These are phyloP conservation scores for Gardenia jasminoides DNA, from an alignment of 257 asterid species.

Conservation along the genomic window DNA sequence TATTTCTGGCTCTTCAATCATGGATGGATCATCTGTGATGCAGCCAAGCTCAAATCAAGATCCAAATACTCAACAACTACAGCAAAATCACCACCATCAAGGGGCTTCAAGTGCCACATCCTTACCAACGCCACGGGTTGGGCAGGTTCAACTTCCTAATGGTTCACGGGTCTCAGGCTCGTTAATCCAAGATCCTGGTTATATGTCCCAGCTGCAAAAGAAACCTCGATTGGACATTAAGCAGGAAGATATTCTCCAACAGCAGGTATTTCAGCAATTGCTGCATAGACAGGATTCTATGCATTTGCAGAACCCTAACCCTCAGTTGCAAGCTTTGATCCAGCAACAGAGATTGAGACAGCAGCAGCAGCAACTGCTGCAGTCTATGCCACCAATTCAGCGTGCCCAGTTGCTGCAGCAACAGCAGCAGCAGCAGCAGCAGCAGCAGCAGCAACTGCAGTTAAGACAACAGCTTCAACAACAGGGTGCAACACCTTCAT, in stretches of 20 bases:
- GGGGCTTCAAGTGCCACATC: slow-evolving; percentile 85
- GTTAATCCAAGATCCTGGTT: slow-evolving; percentile 61
- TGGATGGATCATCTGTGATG: slow-evolving; percentile 75
- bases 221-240: slow-evolving; percentile 89
- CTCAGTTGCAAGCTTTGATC: slow-evolving; percentile 74
- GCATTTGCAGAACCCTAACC: slow-evolving; percentile 69
- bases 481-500: slow-evolving; percentile 65
- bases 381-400: slow-evolving; percentile 79
- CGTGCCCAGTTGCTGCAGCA: slow-evolving; percentile 81
- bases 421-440: slow-evolving; percentile 68
- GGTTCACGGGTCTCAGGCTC: slow-evolving; percentile 60
- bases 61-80: slow-evolving; percentile 51
- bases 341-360: slow-evolving; percentile 90
- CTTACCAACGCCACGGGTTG: slow-evolving; percentile 61
- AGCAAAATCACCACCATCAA: slow-evolving; percentile 65
- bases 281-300: slow-evolving; percentile 73
- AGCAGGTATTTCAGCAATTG: slow-evolving; percentile 82
- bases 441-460: slow-evolving; percentile 73
- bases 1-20: slow-evolving; percentile 75
- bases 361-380: slow-evolving; percentile 70
- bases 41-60: slow-evolving; percentile 79
- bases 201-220: slow-evolving; percentile 75
- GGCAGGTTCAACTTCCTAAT: slow-evolving; percentile 58
- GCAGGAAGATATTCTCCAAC: slow-evolving; percentile 81
- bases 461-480: slow-evolving; percentile 67